Base-by-base conservation (phyloP, 2,329 filamentous ascomycete genomes). In the Xylariales sp. region DNA sequence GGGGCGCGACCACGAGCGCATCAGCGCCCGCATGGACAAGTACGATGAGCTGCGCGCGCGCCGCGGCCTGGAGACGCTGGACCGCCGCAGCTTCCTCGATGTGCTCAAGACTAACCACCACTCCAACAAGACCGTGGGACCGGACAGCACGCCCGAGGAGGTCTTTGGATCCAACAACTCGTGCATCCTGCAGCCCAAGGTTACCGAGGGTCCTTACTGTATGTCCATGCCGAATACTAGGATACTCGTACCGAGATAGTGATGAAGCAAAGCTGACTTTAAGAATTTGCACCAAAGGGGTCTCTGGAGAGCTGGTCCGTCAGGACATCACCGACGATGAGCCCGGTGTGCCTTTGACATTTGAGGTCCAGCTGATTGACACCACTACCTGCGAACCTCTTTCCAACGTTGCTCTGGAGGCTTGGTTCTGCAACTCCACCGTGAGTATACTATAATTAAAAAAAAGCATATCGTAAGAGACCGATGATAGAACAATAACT, bases 121-220 rank as follows among this genome's bases (percentile, higher is more conserved):
- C 35, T 38, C 35, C 27, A 57, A 64, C 44, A 64, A 65, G 36
- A 59, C 59, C 17, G 40, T 50, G 28, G 59, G 53, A 16, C 33
- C 46, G 5, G 44, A 52, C 39, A 66, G 62, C 11, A 50, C 57
- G 14, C 49, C 55, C 10, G 45, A 50, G 30, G 59, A 45, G 43
- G 52, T 72, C 21, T 72, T 72, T 40, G 53, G 60, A 2, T 58
- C 56, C 40, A 64, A 67, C 50, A 61, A 55, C 29, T 66, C 66
- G 14, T 76, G 72, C 45, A 57, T 75, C 21, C 57, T 77, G 17
- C 68, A 62, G 14, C 70, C 72, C 1, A 71, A 76, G 49, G 66
- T 67, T 16, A 75, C 67, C 4, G 61, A 75, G 51, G 73, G 73
- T 1, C 74, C 74, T 17, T 78, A 76, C 58, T 78, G 69, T 37